phyloP scores from a whole-genome alignment of 768 basidiomycete species.

The Mycena maculata region DNA sequence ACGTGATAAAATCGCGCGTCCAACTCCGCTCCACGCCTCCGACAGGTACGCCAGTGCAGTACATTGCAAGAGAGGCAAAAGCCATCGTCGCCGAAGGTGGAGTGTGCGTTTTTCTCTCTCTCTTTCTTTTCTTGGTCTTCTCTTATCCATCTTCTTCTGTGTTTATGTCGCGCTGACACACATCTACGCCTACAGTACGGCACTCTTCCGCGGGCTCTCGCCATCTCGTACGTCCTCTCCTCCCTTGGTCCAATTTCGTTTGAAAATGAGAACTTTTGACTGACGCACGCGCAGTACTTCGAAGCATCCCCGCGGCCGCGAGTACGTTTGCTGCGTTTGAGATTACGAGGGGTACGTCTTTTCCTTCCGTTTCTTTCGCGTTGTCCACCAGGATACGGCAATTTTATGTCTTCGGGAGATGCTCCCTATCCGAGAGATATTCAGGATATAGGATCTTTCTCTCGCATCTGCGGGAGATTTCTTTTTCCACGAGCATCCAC shows the following conservation, averaged over 20 bases:
- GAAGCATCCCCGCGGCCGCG: slow-evolving; percentile 92
- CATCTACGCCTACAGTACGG: slow-evolving; percentile 62
- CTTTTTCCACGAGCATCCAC: no score
- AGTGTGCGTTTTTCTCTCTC: slow-evolving; percentile 56
- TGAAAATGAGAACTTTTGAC: background rate
- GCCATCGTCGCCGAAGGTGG: slow-evolving; percentile 78
- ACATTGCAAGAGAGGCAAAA: slow-evolving; percentile 79
- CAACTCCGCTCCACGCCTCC: slow-evolving; percentile 85
- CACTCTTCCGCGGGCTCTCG: slow-evolving; percentile 78
- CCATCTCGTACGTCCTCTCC: slow-evolving; percentile 71
- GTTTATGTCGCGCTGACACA: background rate
- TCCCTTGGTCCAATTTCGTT: background rate
- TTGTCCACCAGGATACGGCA: no score
- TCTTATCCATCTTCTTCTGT: background rate
- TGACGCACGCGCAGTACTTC: slow-evolving; percentile 58
- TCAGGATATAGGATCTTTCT: no score
- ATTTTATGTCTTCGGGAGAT: background rate
- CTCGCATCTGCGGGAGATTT: no score
- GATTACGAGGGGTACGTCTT: slow-evolving; percentile 72
- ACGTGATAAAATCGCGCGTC: slow-evolving; percentile 92
- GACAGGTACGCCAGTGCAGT: slow-evolving; percentile 75
- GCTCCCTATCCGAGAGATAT: no score
- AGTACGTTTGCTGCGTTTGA: slow-evolving; percentile 93
- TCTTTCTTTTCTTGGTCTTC: background rate
- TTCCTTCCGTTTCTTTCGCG: background rate